Conservation (phyloP, 352 stramenopile species). For the Phytophthora lateralis region DNA sequence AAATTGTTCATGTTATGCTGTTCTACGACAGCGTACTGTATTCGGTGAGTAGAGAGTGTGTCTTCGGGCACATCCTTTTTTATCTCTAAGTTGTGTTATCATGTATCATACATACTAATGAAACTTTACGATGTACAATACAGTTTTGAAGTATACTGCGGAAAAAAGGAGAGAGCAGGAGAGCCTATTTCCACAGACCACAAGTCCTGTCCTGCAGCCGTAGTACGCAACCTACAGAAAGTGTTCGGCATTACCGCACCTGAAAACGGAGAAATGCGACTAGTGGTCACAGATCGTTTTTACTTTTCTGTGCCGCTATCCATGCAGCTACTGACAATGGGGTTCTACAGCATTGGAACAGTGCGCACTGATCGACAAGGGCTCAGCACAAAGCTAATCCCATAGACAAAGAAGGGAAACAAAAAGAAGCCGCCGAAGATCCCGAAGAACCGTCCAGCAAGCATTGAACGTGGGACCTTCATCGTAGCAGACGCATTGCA, state of each 20-base stretch:
- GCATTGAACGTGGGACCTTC: too few relatives aligned
- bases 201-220: not conserved
- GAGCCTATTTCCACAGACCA: too few relatives aligned
- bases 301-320: constrained; percentile 12
- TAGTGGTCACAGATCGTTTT: constrained; percentile 16
- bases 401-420: constrained; percentile 13
- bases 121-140: too few relatives aligned
- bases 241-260: constrained; percentile 6
- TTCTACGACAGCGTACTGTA: too few relatives aligned
- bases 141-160: too few relatives aligned
- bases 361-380: constrained; percentile 12
- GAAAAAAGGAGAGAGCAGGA: too few relatives aligned
- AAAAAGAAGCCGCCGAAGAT: constrained; percentile 15
- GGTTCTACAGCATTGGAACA: constrained; percentile 20
- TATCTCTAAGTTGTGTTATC: too few relatives aligned
- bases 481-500: too few relatives aligned
- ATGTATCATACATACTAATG: too few relatives aligned
- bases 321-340: constrained; percentile 19
- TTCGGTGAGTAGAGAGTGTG: too few relatives aligned
- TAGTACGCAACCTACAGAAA: constrained; percentile 17
- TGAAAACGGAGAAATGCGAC: constrained; percentile 1
- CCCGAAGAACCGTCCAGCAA: constrained; percentile 5
- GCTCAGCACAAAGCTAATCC: constrained; percentile 12
- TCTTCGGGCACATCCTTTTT: too few relatives aligned
- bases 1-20: too few relatives aligned